These are phyloP conservation scores for Nicotiana undulata DNA, from an alignment of 257 asterid genomes.

Conservation along the genomic window DNA sequence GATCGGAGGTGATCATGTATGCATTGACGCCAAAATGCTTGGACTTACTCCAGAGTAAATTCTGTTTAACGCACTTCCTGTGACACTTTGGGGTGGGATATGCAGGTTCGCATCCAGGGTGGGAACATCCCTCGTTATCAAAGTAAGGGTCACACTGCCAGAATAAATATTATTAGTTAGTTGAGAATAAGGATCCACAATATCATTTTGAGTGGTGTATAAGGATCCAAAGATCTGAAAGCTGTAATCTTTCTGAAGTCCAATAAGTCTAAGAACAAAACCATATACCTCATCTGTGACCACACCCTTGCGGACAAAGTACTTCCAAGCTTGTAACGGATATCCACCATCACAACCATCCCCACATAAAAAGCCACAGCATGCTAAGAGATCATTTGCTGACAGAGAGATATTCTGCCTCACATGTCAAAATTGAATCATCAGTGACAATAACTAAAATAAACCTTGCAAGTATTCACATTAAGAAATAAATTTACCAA, in stretches of 20 bases:
- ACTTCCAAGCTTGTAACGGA: constrained; percentile 80
- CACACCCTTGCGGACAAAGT: constrained; percentile 70
- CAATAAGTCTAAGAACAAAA: background rate
- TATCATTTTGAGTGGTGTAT: background rate
- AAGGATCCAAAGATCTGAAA: background rate
- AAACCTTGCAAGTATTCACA: background rate
- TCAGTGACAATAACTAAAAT: background rate
- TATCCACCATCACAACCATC: constrained; percentile 98
- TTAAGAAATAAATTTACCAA: constrained; percentile 26
- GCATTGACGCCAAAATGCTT: constrained; percentile 69
- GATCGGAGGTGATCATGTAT: constrained; percentile 53
- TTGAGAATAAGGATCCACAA: constrained; percentile 6
- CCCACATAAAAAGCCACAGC: constrained; percentile 92
- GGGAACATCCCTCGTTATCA: constrained; percentile 80
- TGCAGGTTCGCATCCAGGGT: constrained; percentile 94
- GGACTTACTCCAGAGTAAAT: constrained; percentile 60
- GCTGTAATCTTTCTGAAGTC: background rate
- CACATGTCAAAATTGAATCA: background rate
- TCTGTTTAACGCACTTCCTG: constrained; percentile 54
- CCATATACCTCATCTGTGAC: constrained; percentile 79
- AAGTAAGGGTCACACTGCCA: constrained; percentile 97
- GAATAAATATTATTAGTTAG: constrained; percentile 1
- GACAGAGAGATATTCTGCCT: constrained; percentile 76
- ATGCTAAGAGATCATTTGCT: constrained; percentile 86
- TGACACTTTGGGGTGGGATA: constrained; percentile 80